phyloP scores from a whole-genome alignment of 441 rosid species.

The Metrosideros polymorpha region DNA sequence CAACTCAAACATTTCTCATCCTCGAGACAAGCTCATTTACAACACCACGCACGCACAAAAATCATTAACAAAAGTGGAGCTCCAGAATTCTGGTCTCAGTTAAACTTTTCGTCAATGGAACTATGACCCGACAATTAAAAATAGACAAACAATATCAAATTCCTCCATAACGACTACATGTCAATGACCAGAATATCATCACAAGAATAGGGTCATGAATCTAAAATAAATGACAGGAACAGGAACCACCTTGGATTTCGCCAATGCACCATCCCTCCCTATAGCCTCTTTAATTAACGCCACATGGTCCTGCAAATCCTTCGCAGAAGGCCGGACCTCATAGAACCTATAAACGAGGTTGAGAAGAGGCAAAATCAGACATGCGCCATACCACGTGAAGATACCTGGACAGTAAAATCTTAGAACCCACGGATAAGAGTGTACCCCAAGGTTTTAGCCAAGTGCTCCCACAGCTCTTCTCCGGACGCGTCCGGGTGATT shows the following conservation, averaged over 20 bases:
- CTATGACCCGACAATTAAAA: not conserved
- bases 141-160: not conserved
- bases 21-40: not conserved
- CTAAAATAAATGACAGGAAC: not conserved
- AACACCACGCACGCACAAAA: not conserved
- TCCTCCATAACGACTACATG: not conserved
- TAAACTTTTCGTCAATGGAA: not conserved
- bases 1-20: not conserved
- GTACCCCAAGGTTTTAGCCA: constrained; percentile 53
- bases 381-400: not conserved
- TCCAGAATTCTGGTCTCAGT: not conserved
- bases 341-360: constrained; percentile 23
- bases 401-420: not conserved
- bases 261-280: constrained; percentile 38
- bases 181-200: not conserved
- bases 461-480: constrained; percentile 52
- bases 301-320: constrained; percentile 70
- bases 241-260: constrained; percentile 52
- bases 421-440: not conserved
- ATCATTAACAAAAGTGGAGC: not conserved
- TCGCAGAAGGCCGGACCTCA: constrained; percentile 60
- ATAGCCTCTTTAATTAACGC: constrained; percentile 53
- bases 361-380: not conserved
- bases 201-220: not conserved
- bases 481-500: constrained; percentile 45